Conservation (phyloP, 108 stramenopile genomes). For the Schizochytrium sp. region DNA sequence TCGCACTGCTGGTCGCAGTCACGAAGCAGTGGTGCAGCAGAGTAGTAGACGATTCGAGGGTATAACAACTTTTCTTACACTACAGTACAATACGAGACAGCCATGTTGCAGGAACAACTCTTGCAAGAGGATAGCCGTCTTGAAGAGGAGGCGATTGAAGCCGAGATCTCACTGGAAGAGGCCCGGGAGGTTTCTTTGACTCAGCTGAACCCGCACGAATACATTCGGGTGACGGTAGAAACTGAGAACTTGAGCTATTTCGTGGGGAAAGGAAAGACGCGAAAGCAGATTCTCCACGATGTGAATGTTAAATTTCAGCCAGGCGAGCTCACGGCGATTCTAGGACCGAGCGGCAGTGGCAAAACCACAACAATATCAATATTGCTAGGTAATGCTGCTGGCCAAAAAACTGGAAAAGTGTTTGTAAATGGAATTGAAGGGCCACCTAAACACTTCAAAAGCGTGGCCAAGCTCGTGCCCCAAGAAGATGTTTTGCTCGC, state of each 20-base stretch:
- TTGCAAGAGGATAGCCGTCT: no score
- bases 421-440: slow-evolving; percentile 36
- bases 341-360: slow-evolving; percentile 65
- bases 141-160: no score
- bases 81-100: no score
- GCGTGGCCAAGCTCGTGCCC: slow-evolving; percentile 67
- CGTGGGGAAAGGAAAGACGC: not conserved
- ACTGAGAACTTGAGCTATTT: slow-evolving; percentile 38
- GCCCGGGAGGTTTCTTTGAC: not conserved
- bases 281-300: slow-evolving; percentile 61
- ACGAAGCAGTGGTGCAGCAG: no score
- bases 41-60: no score
- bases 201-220: not conserved
- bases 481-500: slow-evolving; percentile 74
- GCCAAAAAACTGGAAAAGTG: not conserved
- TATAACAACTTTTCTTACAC: no score
- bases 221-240: not conserved
- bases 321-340: slow-evolving; percentile 59
- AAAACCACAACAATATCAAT: slow-evolving; percentile 62
- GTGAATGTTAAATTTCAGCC: slow-evolving; percentile 61
- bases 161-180: not conserved
- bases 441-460: not conserved
- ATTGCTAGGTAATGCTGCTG: slow-evolving; percentile 52
- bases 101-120: no score
- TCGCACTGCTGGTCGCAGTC: no score